Evolutionary conservation across 352 stramenopile species (phyloP).

Genomic region (Phytophthora agathidicida): DNA sequence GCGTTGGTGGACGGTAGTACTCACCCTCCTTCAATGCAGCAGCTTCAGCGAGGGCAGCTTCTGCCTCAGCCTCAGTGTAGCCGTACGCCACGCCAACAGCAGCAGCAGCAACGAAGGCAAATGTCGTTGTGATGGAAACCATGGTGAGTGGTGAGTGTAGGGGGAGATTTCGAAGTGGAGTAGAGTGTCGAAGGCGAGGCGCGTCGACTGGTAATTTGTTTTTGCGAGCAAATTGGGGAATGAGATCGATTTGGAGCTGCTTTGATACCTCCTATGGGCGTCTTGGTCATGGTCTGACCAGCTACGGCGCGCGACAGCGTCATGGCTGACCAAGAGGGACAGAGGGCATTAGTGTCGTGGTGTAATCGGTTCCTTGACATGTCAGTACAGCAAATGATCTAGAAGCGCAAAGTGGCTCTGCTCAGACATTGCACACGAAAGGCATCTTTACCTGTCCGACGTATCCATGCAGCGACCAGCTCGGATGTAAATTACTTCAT

Average conservation of each 20-base stretch:
- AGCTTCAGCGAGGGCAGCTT: slow-evolving; percentile 17
- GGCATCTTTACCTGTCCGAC: slow-evolving; percentile 3
- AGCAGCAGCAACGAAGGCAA: slow-evolving; percentile 11
- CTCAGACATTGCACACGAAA: slow-evolving; percentile 16
- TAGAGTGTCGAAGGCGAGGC: background rate
- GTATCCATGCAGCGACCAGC: too few species aligned
- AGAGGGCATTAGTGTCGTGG: background rate
- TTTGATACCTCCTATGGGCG: background rate
- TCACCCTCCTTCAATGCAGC: slow-evolving; percentile 12
- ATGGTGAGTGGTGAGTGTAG: slow-evolving; percentile 5
- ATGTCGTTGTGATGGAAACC: slow-evolving; percentile 10
- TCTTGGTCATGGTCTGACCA: background rate
- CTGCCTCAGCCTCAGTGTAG: slow-evolving; percentile 23
- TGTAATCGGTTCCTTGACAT: slow-evolving; percentile 1
- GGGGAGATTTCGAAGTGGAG: background rate
- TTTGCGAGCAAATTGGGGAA: slow-evolving; percentile 23
- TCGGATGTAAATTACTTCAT: too few species aligned
- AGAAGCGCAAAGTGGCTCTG: slow-evolving; percentile 12
- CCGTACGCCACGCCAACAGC: slow-evolving; percentile 16
- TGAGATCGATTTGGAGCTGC: slow-evolving; percentile 1
- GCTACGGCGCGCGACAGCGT: background rate
- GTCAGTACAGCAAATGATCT: slow-evolving; percentile 8
- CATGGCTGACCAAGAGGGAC: slow-evolving; percentile 2
- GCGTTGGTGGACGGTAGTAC: slow-evolving; percentile 41
- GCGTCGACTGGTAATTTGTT: slow-evolving; percentile 16